Base-by-base conservation (phyloP, 345 rosid species). In the Eutrema japonicum region DNA sequence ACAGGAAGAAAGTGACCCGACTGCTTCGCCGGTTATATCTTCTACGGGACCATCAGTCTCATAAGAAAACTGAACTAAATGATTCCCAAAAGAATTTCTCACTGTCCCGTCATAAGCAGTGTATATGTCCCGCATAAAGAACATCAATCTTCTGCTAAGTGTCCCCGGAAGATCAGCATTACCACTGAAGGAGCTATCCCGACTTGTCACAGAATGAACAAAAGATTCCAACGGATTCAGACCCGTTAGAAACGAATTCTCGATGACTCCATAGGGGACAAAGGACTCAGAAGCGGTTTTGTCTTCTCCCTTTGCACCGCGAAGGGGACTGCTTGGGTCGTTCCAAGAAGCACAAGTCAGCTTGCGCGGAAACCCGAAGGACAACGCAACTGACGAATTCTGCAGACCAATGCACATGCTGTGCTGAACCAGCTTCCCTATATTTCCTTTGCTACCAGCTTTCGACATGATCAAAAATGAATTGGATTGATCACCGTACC, bases 101-200 rank as follows among this genome's bases (percentile, higher is more conserved):
- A 92, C 97, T 5, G 99, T 90, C 59, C 98, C 97, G 55, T 95
- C 98, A 46, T 92, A 95, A 11, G 98, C 83, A 42, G 66, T 64
- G 45, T 78, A 85, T 58, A 92, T 59, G 68, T 95, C 99, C 5
- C 98, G 85, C 94, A 95, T 78, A 78, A 95, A 90, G 70, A 90
- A 95, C 93, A 92, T 84, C 10, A 95, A 81, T 74, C 85, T 87
- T 33, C 99, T 81, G 41, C 82, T 85, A 71, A 95, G 81, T 2
- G 98, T 82, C 71, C 98, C 99, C 1, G 99, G 99, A 45, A 95
- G 92, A 82, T 95, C 96, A 54, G 97, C 99, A 77, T 92, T 92
- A 63, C 89, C 99, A 60, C 98, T 82, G 30, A 95, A 95, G 7
- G 97, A 92, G 77, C 89, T 84, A 35, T 89, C 90, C 29, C 99